Evolutionary conservation across 1,139 yeast genomes (phyloP), one percentile per base, ranked within the genome.

Genomic region (Pichia sp.): DNA sequence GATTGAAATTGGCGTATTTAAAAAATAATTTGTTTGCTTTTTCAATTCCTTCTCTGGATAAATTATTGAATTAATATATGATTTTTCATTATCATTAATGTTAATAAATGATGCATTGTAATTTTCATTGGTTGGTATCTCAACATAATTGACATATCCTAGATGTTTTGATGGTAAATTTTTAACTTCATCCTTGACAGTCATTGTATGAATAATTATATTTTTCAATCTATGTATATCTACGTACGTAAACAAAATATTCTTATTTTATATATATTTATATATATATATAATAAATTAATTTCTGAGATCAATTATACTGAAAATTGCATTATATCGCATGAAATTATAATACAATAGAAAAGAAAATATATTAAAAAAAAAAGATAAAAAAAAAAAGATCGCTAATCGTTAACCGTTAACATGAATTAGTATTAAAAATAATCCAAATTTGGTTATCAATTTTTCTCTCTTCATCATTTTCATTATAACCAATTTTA

Each of bases 101-200:
- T 53, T 51, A 6, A 40, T 39, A 35, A 56, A 42, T 27, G 46
- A 47, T 37, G 58, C 34, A 4, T 45, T 40, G 16, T 54, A 48
- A 4, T 59, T 48, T 6, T 46, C 40, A 12, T 32, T 31, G 1
- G 63, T 60, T 24, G 65, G 64, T 39, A 51, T 53, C 34, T 52
- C 55, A 32, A 55, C 55, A 59, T 86, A 86, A 0, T 82, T 64
- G 4, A 84, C 62, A 1, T 81, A 70, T 0, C 92, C 92, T 31
- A 86, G 63, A 46, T 72, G 73, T 36, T 64, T 69, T 6, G 36
- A 25, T 25, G 49, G 49, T n/a, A 42, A 37, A 11, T 30, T 28
- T 16, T 31, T 24, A n/a, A 39, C 22, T 22, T 38, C 34, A 9
- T 38, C 29, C 28, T 25, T 10, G 11, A 4, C 34, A 28, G 24